These are phyloP conservation scores for Vitis vinifera DNA, from an alignment of 164 flowering plant genomes.

Conservation along the genomic window ASM3070453v1 NC_081817.1:15847001-15847500, in stretches of 20 bases:
- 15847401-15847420: conserved; percentile 62
- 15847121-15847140: conserved; percentile 86
- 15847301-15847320: conserved; percentile 30
- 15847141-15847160: conserved; percentile 76
- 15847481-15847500: conserved; percentile 49
- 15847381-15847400: conserved; percentile 40
- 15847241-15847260: conserved; percentile 59
- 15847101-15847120: conserved; percentile 74
- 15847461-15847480: conserved; percentile 53
- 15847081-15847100: conserved; percentile 72
- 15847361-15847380: conserved; percentile 57
- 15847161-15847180: conserved; percentile 84
- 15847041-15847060: conserved; percentile 62
- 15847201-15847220: conserved; percentile 93
- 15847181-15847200: conserved; percentile 61
- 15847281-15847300: conserved; percentile 79
- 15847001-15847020: conserved; percentile 58
- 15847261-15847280: conserved; percentile 75
- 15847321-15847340: conserved; percentile 50
- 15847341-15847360: conserved; percentile 50
- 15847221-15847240: conserved; percentile 68
- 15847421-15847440: conserved; percentile 76
- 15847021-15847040: conserved; percentile 65
- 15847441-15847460: conserved; percentile 73
- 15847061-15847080: conserved; percentile 62